Evolutionary conservation across 2,329 filamentous ascomycete genomes (phyloP).

Genomic region (Hypoxylon sp.): DNA sequence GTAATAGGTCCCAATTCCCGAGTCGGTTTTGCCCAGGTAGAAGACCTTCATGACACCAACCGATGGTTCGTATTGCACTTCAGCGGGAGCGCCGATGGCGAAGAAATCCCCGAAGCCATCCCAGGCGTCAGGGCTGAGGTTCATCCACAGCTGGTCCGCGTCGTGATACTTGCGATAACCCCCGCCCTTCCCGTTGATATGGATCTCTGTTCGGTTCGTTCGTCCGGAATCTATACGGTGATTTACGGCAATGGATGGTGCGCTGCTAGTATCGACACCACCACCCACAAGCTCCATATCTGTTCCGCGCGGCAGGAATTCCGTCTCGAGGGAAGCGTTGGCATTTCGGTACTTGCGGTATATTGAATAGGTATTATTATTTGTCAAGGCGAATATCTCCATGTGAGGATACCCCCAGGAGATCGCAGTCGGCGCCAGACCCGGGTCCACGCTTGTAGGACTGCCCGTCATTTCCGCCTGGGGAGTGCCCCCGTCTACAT

Average conservation of each 20-base stretch:
- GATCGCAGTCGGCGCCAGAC: conserved; percentile 26
- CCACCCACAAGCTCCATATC: conserved; percentile 27
- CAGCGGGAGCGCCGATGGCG: conserved; percentile 4
- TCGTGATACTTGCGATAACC: conserved; percentile 15
- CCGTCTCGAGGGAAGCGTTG: conserved; percentile 16
- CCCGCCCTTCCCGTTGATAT: conserved; percentile 11
- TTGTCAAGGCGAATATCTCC: conserved; percentile 30
- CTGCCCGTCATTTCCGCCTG: conserved; percentile 27
- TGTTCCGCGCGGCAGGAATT: conserved; percentile 12
- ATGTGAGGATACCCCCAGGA: conserved; percentile 34
- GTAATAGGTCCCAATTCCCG: conserved; percentile 18
- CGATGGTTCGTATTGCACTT: conserved; percentile 11
- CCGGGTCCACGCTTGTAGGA: conserved; percentile 20
- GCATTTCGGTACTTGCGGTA: conserved; percentile 30
- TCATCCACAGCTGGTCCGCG: background rate
- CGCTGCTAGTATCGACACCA: conserved; percentile 2
- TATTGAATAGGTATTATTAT: conserved; percentile 20
- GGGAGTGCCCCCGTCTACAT: background rate
- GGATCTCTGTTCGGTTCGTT: conserved; percentile 20
- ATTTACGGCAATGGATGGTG: conserved; percentile 20
- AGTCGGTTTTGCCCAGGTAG: conserved; percentile 10
- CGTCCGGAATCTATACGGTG: background rate
- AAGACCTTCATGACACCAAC: conserved; percentile 19
- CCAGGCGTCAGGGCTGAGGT: conserved; percentile 4
- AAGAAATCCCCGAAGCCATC: background rate